Conservation (phyloP, 169 alveolate species). For the Toxoplasma gondii region DNA sequence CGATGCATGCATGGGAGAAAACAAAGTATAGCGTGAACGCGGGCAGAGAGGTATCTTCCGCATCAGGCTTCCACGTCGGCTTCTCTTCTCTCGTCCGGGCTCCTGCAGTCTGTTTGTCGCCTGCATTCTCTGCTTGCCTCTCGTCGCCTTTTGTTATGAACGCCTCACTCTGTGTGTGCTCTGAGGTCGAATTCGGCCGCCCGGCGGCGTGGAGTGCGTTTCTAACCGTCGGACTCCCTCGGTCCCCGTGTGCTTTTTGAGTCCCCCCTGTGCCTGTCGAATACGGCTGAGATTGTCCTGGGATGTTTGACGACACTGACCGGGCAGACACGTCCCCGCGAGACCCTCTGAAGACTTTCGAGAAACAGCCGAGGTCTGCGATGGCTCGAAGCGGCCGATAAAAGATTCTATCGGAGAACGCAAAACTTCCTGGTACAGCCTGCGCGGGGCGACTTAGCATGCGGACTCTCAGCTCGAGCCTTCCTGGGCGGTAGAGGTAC, state of each 20-base stretch:
- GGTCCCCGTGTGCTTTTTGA: not conserved
- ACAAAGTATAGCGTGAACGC: constrained; percentile 19
- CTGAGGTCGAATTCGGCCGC: not conserved
- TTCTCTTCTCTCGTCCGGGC: not conserved
- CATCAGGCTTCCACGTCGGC: not conserved
- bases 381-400: not conserved
- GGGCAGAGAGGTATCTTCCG: constrained; percentile 16
- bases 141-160: not conserved
- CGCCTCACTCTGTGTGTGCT: not conserved
- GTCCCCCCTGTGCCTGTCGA: not conserved
- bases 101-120: not conserved
- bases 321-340: too few relatives aligned
- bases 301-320: too few relatives aligned
- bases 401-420: constrained; percentile 7
- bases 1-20: constrained; percentile 18
- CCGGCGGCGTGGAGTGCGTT: not conserved
- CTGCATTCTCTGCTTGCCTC: not conserved
- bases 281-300: too few relatives aligned
- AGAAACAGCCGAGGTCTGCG: not conserved
- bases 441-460: not conserved
- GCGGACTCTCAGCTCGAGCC: constrained; percentile 3
- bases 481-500: constrained; percentile 25
- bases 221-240: not conserved
- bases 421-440: not conserved
- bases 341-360: not conserved